Base-by-base conservation (phyloP, 495 filamentous ascomycete species). In the Pyrenopolyporus hunteri region DNA sequence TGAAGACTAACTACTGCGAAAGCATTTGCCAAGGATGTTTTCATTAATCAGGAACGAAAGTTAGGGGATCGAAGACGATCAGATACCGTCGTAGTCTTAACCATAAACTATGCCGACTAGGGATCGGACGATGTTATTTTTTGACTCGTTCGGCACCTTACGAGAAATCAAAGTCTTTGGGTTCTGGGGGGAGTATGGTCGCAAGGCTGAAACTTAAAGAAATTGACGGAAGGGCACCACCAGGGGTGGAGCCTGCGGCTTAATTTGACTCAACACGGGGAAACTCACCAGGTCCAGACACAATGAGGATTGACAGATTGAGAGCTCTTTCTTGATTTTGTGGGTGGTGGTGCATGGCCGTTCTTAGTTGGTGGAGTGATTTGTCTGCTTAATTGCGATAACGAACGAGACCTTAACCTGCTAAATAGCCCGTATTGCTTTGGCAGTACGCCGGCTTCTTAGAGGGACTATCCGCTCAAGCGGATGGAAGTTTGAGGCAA, bases 111-210 rank as follows among this genome's bases (percentile, higher is more conserved):
- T 43, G 39, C 39, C 39, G 39, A 43, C 39, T 43, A 43, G 39
- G 39, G 39, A 43, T 43, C 39, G 39, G 39, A 43, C 39, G 39
- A 43, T 43, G 39, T 43, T 43, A 43, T 43, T 43, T 43, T 43
- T 43, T 86, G 82, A 85, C 82, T 81, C 80, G 78, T 81, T 87
- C 82, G 81, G 39, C 80, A 85, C 82, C 82, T 86, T 86, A 84
- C 82, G 80, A 86, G 81, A 86, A 87, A 88, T 86, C 82, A 88
- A 86, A 86, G 82, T 86, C 77, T 86, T 85, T 87, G 82, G 83
- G 82, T 83, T 85, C 83, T 82, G 80, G 83, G 83, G 83, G 83
- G 82, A 86, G 83, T 86, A 85, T 86, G 82, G 82, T 85, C 83
- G 83, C 82, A 85, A 85, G 80, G 80, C 81, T 85, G 81, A 85